A percentile compares a stretch with the other conserved stretches of the same genome.
These are phyloP conservation scores for Phaeodactylum tricornutum DNA, from an alignment of 108 stramenopile genomes.

Conservation along the genomic window DNA sequence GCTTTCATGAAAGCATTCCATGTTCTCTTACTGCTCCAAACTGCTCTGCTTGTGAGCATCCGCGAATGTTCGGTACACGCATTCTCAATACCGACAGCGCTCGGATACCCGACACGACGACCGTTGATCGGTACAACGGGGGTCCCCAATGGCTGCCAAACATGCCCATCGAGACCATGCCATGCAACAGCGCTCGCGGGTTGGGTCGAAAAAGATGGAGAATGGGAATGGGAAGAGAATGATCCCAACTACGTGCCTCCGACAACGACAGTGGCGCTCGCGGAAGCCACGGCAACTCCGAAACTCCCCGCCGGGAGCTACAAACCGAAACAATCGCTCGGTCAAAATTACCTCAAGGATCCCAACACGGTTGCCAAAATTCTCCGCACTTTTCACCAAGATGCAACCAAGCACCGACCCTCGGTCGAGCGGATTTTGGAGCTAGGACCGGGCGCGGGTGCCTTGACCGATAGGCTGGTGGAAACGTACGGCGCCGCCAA, in stretches of 20 bases:
- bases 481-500: slow-evolving; percentile 51
- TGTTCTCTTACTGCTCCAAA: too few species aligned
- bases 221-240: slow-evolving; percentile 86
- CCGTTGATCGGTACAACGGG: too few species aligned
- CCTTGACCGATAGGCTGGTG: slow-evolving; percentile 81
- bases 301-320: slow-evolving; percentile 62
- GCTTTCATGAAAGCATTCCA: too few species aligned
- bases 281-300: slow-evolving; percentile 51
- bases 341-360: slow-evolving; percentile 93
- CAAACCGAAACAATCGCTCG: slow-evolving; percentile 90
- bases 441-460: slow-evolving; percentile 93
- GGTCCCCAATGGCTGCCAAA: too few species aligned
- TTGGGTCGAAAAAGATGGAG: slow-evolving; percentile 73
- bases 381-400: slow-evolving; percentile 69
- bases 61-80: too few species aligned
- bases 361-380: slow-evolving; percentile 93
- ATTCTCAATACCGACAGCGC: too few species aligned
- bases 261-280: slow-evolving; percentile 5
- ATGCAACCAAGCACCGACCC: slow-evolving; percentile 38
- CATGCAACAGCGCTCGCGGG: slow-evolving; percentile 17
- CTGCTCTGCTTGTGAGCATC: too few species aligned
- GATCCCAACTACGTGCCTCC: slow-evolving; percentile 31
- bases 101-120: too few species aligned
- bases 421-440: slow-evolving; percentile 46
- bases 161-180: too few species aligned